Evolutionary conservation across 108 stramenopile species (phyloP), one percentile per base, ranked within the genome.

Genomic region (Schizochytrium sp.): DNA sequence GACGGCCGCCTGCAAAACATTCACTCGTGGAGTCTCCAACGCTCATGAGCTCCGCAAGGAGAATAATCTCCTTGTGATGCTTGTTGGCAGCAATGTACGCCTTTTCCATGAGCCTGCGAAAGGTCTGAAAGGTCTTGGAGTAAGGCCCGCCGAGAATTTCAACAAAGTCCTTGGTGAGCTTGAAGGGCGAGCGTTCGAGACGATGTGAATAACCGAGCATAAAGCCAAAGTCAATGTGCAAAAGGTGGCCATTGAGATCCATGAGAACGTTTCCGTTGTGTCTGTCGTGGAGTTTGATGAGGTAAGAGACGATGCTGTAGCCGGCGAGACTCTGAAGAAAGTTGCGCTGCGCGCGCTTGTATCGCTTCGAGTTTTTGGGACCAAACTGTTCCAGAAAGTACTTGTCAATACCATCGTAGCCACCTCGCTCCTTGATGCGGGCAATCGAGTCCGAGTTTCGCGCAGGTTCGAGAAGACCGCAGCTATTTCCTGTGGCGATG

Each of bases 151-250:
- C 99, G 92, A 99, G 91, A 44, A 99, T 96, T 43, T 98, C 96
- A 6, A 99, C 89, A 94, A 98, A 95, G 90, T 99, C 97, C 57
- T 95, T 95, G 19, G 99, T 99, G n/a, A 99, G 93, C 93, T 99
- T 99, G 93, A 99, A 99, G 21, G 99, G 98, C 10, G 97, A 96
- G 60, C 93, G 93, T 88, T 98, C 98, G 29, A 98, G 91, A 87
- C 95, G 96, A 90, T 97, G 97, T 23, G 95, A 95, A 5, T 97
- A 97, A n/a, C 99, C 99, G 59, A 99, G 96, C 6, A 99, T 94
- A 89, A 99, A 99, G 12, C 99, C 99, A 92, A 98, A 99, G 91
- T 99, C 99, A 88, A 99, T 99, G 92, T 99, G 99, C 88, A 99
- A 94, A 25, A 99, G 93, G 88, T 98, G 97, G 21, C 98, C 99